Conservation (phyloP, 2,329 filamentous ascomycete genomes). For the Colletotrichum horii region DNA sequence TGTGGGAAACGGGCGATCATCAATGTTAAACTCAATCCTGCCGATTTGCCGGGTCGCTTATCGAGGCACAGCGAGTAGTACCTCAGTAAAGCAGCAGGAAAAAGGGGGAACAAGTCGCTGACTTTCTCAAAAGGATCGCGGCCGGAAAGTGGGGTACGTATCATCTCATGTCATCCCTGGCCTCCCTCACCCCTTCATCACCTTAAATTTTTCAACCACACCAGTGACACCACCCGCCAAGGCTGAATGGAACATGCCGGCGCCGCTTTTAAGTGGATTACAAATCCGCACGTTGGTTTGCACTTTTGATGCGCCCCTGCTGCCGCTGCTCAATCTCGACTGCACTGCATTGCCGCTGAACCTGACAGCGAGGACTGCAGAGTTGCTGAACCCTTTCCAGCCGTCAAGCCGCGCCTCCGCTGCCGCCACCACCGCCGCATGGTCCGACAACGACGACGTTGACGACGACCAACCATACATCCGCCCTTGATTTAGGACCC, state of each 20-base stretch:
- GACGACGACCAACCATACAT: background rate
- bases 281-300: constrained; percentile 1
- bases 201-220: background rate
- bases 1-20: background rate
- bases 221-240: background rate
- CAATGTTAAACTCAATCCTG: background rate
- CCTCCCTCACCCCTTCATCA: background rate
- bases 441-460: background rate
- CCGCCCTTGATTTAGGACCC: background rate
- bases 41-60: background rate
- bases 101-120: background rate
- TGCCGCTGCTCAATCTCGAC: background rate
- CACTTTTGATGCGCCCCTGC: background rate
- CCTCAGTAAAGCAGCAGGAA: background rate
- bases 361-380: background rate
- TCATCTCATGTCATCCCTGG: background rate
- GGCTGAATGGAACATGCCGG: background rate
- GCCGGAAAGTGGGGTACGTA: background rate
- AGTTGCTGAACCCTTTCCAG: background rate
- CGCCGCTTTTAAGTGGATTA: constrained; percentile 16
- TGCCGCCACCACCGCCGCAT: background rate
- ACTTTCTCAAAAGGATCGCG: background rate
- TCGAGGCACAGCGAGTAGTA: background rate
- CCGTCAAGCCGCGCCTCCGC: background rate
- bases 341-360: background rate